Conservation (phyloP, 2,329 filamentous ascomycete genomes). For the Raffaelea ambrosiae region DNA sequence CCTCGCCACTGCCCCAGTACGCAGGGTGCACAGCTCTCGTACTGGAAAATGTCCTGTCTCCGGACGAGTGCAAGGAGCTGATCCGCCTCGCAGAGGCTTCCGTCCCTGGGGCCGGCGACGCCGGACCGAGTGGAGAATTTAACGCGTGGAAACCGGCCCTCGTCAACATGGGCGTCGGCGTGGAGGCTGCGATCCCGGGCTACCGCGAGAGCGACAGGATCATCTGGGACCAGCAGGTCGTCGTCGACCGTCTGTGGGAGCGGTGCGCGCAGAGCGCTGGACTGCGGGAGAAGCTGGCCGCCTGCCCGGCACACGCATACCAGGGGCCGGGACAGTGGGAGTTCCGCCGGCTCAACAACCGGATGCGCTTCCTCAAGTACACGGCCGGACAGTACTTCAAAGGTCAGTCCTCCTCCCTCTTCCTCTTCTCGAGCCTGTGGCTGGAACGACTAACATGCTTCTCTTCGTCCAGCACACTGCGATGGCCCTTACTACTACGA, state of each 20-base stretch:
- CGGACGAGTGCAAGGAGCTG: slow-evolving; percentile 54
- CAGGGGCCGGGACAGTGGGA: slow-evolving; percentile 25
- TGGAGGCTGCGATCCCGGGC: slow-evolving; percentile 46
- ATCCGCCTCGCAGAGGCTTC: slow-evolving; percentile 41
- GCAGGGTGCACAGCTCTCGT: slow-evolving; percentile 47
- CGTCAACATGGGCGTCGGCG: slow-evolving; percentile 56
- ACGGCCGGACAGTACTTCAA: slow-evolving; percentile 64
- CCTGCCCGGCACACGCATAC: slow-evolving; percentile 17
- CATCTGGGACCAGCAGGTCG: slow-evolving; percentile 58
- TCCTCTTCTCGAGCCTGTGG: too few species aligned
- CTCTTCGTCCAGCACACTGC: slow-evolving; percentile 54
- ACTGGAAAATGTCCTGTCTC: slow-evolving; percentile 54
- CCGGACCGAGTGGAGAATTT: slow-evolving; percentile 13
- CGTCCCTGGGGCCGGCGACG: slow-evolving; percentile 27
- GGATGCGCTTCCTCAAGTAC: slow-evolving; percentile 70
- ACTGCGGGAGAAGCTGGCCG: slow-evolving; percentile 29
- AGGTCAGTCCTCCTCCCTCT: slow-evolving; percentile 24
- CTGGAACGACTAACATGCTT: too few species aligned
- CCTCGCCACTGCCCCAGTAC: slow-evolving; percentile 43
- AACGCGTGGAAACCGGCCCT: slow-evolving; percentile 57
- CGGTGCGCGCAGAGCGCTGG: slow-evolving; percentile 40
- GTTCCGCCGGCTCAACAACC: slow-evolving; percentile 54
- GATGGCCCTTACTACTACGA: slow-evolving; percentile 54
- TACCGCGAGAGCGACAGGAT: slow-evolving; percentile 67
- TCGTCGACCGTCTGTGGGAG: slow-evolving; percentile 56